Base-by-base conservation (phyloP, 148 eudicot species). In the Polygonum aviculare region DNA sequence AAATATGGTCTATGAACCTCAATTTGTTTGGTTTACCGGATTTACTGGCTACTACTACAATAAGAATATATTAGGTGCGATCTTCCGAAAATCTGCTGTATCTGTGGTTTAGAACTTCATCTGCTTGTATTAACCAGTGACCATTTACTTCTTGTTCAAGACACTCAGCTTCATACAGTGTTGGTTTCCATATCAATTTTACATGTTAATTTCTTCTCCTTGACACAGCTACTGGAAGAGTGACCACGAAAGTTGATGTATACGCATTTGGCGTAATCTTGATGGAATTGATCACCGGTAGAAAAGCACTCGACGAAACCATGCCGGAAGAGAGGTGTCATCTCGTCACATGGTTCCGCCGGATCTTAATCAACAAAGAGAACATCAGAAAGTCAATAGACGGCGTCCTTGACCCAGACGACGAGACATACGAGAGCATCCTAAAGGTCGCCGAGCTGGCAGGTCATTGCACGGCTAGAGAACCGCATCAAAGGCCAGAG, bases 191-290 rank as follows among this genome's bases (percentile, higher is more conserved):
- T 12, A 10, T 9, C 15, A 26, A 73, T 47, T 45, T 54, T 39
- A 39, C 19, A 38, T 6, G 35, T 69, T 35, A 36, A 41, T 16
- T 73, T 60, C 31, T 44, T 16, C 49, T 41, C 63, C 15, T 38
- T 19, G 72, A 74, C 86, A 74, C 86, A 88, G 91, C 86, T 7
- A 88, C 91, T 0, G 91, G 91, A 65, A 82, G 88, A 78, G 91
- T 88, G 72, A 88, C 91, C 2, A 86, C 85, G 22, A 88, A 88
- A 75, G 86, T 88, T 31, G 91, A 88, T 47, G 87, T 88, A 0
- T 88, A 74, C 70, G 88, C 91, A 45, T 88, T 84, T 54, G 89
- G 91, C 3, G 89, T 88, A 39, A 78, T 88, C 39, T 77, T 88
- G 78, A 88, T 88, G 91, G 91, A 88, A 80, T 71, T 86, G 5